Conservation (phyloP, 257 asterid species). For the Jacaranda copaia region DNA sequence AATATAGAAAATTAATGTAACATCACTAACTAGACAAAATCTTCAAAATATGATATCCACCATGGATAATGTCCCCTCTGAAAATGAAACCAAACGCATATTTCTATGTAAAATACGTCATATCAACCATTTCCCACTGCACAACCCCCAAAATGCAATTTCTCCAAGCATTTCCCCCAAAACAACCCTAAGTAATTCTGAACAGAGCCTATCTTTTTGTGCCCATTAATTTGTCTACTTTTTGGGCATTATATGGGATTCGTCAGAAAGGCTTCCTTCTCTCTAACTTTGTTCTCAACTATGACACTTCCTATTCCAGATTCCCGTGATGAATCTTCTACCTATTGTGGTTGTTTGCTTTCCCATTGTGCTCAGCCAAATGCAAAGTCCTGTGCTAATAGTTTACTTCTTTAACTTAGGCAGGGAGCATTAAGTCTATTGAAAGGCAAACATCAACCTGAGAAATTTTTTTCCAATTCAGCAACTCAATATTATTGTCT, state of each 20-base stretch:
- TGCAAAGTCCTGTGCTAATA: neutral
- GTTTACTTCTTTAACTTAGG: neutral
- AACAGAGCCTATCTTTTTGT: neutral
- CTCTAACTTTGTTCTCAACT: neutral
- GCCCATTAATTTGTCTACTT: neutral
- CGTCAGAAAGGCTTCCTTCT: neutral
- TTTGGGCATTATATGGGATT: neutral
- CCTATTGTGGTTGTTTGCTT: neutral
- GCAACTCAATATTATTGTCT: slow-evolving; percentile 5
- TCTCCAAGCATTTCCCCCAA: neutral
- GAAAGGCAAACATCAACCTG: slow-evolving; percentile 9
- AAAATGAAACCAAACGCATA: slow-evolving; percentile 8
- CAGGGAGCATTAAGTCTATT: neutral
- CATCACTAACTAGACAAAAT: neutral
- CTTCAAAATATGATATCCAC: neutral
- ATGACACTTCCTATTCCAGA: slow-evolving; percentile 16
- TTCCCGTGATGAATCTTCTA: slow-evolving; percentile 8
- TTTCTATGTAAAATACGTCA: neutral
- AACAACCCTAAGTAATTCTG: neutral
- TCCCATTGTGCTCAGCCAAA: slow-evolving; percentile 10
- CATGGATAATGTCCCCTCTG: neutral
- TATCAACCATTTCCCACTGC: slow-evolving; percentile 14
- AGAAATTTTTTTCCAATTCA: slow-evolving; percentile 2
- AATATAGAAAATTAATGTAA: neutral
- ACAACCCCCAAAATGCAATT: neutral